These are phyloP conservation scores for Fagus crenata DNA, from an alignment of 306 rosid species.

Conservation along the genomic window DNA sequence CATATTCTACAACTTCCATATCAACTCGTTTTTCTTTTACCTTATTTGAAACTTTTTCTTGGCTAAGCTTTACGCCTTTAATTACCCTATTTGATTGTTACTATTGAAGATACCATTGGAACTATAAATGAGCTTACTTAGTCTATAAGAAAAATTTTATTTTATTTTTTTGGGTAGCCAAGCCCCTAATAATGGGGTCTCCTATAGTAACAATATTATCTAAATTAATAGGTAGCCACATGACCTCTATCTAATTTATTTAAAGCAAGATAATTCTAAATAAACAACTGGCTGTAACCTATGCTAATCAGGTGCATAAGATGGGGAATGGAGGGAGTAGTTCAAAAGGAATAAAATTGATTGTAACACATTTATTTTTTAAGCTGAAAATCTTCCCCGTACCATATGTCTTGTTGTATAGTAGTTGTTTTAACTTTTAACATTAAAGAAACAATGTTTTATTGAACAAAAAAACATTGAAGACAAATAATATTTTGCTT, in stretches of 20 bases:
- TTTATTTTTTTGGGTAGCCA: not conserved
- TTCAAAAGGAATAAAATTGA: constrained; percentile 56
- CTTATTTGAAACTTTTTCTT: constrained; percentile 30
- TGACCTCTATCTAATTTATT: constrained; percentile 28
- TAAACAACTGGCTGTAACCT: constrained; percentile 27
- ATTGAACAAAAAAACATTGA: not conserved
- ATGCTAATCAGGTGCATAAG: constrained; percentile 22
- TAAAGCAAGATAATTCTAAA: constrained; percentile 30
- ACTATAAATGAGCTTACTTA: constrained; percentile 8
- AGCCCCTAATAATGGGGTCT: not conserved
- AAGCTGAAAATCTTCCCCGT: constrained; percentile 38
- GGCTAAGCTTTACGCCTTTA: constrained; percentile 13
- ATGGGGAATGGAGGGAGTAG: constrained; percentile 41
- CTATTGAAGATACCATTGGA: constrained; percentile 24
- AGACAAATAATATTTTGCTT: constrained; percentile 19
- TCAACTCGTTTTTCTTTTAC: constrained; percentile 29
- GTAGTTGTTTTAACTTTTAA: constrained; percentile 42
- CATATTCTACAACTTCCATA: constrained; percentile 4
- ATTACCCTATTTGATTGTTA: not conserved
- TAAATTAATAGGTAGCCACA: not conserved
- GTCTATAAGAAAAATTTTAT: not conserved
- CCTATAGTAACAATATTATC: not conserved
- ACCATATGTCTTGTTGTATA: constrained; percentile 51
- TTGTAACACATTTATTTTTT: constrained; percentile 36
- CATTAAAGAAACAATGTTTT: not conserved